Base-by-base conservation (phyloP, 2,329 filamentous ascomycete genomes). In the Magnaporthiopsis rhizophila region DNA sequence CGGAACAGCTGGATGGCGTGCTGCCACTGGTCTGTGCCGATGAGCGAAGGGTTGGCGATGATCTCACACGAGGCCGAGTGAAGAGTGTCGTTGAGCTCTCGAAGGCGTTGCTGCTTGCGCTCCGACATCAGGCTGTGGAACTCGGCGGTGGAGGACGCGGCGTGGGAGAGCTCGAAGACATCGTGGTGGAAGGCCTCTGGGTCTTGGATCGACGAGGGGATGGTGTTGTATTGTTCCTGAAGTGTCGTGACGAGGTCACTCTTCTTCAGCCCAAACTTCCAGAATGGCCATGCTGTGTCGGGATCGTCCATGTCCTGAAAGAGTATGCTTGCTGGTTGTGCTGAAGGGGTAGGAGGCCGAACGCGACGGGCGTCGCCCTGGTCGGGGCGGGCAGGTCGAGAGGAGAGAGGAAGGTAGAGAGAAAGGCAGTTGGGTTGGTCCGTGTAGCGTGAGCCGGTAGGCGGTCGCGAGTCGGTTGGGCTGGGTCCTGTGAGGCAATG, bases 221-320 rank as follows among this genome's bases (percentile, higher is more conserved):
- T 75, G 61, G 84, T 86, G 74, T 86, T 86, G 75, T 85, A 86
- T 71, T 82, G 80, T 68, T 85, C 81, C 69, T 86, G 82, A 15
- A 86, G 80, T 63, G 79, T 83, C 63, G 80, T 82, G 71, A 81
- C 81, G 73, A 86, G 81, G 70, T 85, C 83, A 65, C 81, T 79
- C 71, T 79, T 80, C 78, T 83, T 85, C 80, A 86, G 80, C 71
- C 83, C 83, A 77, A 86, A 86, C 73, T 86, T 86, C 83, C 84
- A 86, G 69, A 81, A 80, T 58, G 84, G 84, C 84, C 84, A 86
- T 69, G 78, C 76, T 71, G 74, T 77, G 68, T 74, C 77, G 38
- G 78, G 79, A 64, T 85, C 83, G 74, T 86, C 83, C 84, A 86
- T 86, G 65, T 57, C 56, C 69, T 70, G 64, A 63, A 50, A 50